Percentiles rank a stretch among this genome's conserved stretches.
Conservation (phyloP, 305 asterid species). For the Fraxinus sp. region DNA sequence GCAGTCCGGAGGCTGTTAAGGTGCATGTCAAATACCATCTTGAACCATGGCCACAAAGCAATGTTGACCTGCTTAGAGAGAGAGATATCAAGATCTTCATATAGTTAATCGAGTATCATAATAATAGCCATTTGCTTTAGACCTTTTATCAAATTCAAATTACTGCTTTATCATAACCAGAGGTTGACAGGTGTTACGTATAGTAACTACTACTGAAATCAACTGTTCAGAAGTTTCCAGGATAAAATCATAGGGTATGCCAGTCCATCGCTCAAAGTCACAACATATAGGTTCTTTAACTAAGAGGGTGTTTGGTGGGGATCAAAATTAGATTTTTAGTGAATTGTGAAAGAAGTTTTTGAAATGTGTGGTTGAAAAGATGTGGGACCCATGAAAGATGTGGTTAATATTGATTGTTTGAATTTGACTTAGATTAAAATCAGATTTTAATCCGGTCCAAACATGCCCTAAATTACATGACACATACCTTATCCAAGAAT, state of each 20-base stretch:
- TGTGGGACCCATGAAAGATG: too few species aligned
- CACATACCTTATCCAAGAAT: conserved; percentile 87
- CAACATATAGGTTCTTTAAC: conserved; percentile 10
- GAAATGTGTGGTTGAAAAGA: too few species aligned
- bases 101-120: not conserved
- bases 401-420: too few species aligned
- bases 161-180: not conserved
- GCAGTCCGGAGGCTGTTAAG: conserved; percentile 87
- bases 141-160: not conserved
- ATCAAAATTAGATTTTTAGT: too few species aligned
- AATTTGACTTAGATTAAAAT: too few species aligned
- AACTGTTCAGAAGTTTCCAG: not conserved
- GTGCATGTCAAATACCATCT: conserved; percentile 97
- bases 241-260: conserved; percentile 9
- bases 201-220: not conserved
- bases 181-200: not conserved
- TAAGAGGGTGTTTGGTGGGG: too few species aligned
- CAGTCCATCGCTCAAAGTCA: conserved; percentile 15
- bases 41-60: conserved; percentile 93
- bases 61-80: conserved; percentile 73
- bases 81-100: not conserved
- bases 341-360: too few species aligned
- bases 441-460: too few species aligned
- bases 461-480: conserved; percentile 16
- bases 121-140: not conserved